Evolutionary conservation across 140 eudicot species (phyloP).

Genomic region (Oenanthe javanica): DNA sequence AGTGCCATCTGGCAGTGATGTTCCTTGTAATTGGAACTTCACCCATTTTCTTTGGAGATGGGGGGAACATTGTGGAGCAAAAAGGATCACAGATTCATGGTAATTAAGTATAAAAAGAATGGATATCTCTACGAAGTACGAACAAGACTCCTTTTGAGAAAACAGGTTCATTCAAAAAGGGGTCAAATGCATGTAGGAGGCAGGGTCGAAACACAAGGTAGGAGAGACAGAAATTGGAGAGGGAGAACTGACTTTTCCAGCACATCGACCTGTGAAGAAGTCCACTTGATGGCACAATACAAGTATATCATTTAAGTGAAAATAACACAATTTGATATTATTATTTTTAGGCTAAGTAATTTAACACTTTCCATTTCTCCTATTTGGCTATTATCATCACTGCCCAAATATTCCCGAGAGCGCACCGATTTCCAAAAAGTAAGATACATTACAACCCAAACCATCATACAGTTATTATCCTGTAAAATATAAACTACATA

Average conservation of each 20-base stretch:
- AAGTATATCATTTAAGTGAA: background rate
- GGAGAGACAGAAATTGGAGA: background rate
- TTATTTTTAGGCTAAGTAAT: background rate
- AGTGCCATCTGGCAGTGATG: background rate
- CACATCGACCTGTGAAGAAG: background rate
- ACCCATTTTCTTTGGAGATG: background rate
- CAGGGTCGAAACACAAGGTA: background rate
- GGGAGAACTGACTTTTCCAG: background rate
- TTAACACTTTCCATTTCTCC: background rate
- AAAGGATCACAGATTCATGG: background rate
- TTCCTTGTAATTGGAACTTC: background rate
- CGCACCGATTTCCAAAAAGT: background rate
- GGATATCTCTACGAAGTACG: background rate
- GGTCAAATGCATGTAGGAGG: background rate
- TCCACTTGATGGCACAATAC: background rate
- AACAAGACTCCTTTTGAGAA: background rate
- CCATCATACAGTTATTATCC: background rate
- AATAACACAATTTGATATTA: background rate
- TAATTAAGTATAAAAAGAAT: background rate
- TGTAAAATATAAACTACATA: background rate
- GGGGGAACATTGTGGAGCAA: background rate
- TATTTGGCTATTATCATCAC: background rate
- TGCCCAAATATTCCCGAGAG: background rate
- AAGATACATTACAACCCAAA: background rate
- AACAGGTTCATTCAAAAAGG: background rate